phyloP scores from a whole-genome alignment of 2,329 filamentous ascomycete genomes.

The Apiospora aurea region DNA sequence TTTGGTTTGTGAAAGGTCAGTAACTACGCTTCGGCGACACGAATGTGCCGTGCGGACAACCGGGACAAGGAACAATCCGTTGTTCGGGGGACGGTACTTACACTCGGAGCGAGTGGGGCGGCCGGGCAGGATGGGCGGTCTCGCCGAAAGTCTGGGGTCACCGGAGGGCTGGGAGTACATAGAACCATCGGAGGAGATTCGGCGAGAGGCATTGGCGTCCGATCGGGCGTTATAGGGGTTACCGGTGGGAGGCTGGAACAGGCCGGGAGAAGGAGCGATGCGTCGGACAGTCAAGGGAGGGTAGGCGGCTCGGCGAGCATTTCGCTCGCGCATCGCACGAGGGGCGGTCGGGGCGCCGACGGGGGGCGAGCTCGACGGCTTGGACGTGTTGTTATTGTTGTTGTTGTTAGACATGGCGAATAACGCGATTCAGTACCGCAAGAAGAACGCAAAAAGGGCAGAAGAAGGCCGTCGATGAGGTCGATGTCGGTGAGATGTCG shows the following conservation, averaged over 20 bases:
- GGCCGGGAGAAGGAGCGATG: background rate
- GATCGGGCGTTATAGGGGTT: background rate
- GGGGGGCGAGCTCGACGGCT: background rate
- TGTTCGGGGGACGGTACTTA: background rate
- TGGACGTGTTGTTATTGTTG: background rate
- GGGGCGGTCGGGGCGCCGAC: background rate
- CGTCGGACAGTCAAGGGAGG: no score
- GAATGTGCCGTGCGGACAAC: background rate
- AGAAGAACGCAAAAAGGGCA: background rate
- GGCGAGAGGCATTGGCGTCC: background rate
- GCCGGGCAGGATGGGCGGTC: rapidly evolving
- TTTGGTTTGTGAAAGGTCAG: background rate
- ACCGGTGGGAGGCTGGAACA: background rate
- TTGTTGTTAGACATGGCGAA: background rate
- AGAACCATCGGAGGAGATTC: background rate
- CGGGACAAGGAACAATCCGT: no score
- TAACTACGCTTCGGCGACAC: background rate
- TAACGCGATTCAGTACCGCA: background rate
- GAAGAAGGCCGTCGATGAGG: background rate
- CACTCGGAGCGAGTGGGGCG: background rate
- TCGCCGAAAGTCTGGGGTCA: background rate
- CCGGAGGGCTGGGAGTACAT: background rate
- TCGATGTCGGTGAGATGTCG: background rate
- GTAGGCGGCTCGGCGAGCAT: background rate
- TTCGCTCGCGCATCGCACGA: background rate